Evolutionary conservation across 2,329 filamentous ascomycete species (phyloP).

Genomic region (Colletotrichum tofieldiae): DNA sequence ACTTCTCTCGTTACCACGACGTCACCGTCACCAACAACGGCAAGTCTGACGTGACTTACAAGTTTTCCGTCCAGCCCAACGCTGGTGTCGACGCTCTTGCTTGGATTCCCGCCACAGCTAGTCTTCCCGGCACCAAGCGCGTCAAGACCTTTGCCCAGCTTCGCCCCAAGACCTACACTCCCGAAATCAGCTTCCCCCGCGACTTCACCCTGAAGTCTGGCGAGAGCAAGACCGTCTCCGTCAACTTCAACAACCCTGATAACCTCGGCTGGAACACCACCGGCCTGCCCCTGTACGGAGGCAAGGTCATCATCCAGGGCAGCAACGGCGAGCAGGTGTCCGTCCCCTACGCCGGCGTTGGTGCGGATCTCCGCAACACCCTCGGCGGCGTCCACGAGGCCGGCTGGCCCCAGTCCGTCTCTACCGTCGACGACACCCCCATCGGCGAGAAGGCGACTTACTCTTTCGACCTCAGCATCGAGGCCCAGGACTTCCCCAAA

Average conservation of each 20-base stretch:
- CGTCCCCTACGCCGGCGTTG: conserved; percentile 56
- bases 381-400: conserved; percentile 40
- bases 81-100: conserved; percentile 56
- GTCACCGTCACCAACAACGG: conserved; percentile 56
- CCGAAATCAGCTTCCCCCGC: conserved; percentile 43
- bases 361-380: conserved; percentile 40
- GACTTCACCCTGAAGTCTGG: conserved; percentile 48
- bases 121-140: conserved; percentile 13
- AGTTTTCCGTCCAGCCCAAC: conserved; percentile 47
- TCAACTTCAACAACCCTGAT: conserved; percentile 50
- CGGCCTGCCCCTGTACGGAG: conserved; percentile 54
- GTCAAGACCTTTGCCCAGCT: conserved; percentile 47
- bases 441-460: conserved; percentile 32
- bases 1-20: conserved; percentile 52
- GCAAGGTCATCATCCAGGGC: conserved; percentile 54
- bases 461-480: conserved; percentile 42
- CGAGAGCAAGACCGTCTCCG: conserved; percentile 47
- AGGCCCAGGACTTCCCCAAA: conserved; percentile 45
- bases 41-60: conserved; percentile 53
- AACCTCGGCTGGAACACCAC: conserved; percentile 41
- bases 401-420: conserved; percentile 41
- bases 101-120: conserved; percentile 25
- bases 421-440: conserved; percentile 23
- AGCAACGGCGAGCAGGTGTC: conserved; percentile 58
- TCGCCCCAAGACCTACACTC: conserved; percentile 43